These are phyloP conservation scores for Antarctomyces pellizariae DNA, from an alignment of 495 filamentous ascomycete species.

Conservation along the genomic window DNA sequence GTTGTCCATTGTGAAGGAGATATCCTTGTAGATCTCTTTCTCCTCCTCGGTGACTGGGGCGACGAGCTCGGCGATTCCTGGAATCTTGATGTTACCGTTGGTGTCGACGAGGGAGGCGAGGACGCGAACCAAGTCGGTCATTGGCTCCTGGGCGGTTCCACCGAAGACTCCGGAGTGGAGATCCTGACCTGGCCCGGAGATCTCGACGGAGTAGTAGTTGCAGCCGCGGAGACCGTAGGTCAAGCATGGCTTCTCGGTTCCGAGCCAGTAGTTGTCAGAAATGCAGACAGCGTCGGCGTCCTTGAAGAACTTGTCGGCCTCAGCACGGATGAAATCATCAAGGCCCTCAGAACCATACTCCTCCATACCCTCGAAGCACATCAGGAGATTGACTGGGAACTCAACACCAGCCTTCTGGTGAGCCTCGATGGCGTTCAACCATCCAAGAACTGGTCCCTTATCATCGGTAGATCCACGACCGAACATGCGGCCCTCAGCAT, in stretches of 20 bases:
- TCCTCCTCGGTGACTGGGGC: constrained; percentile 72
- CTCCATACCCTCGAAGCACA: constrained; percentile 99
- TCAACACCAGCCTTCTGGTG: constrained; percentile 87
- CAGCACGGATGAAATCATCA: constrained; percentile 76
- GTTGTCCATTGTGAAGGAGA: constrained; percentile 88
- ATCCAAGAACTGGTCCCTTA: constrained; percentile 93
- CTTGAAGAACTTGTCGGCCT: constrained; percentile 79
- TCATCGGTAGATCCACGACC: constrained; percentile 93
- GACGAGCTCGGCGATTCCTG: constrained; percentile 76
- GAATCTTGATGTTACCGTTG: constrained; percentile 71
- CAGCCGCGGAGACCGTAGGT: constrained; percentile 95
- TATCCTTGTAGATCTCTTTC: constrained; percentile 56
- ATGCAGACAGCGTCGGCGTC: constrained; percentile 95
- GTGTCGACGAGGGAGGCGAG: constrained; percentile 67
- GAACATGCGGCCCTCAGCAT: constrained; percentile 79
- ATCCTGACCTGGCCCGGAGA: constrained; percentile 78
- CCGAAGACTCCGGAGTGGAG: constrained; percentile 94
- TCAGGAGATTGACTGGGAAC: constrained; percentile 90
- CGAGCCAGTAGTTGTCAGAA: constrained; percentile 99
- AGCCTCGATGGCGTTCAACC: constrained; percentile 94
- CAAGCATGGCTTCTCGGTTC: constrained; percentile 89
- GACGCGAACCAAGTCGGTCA: constrained; percentile 80
- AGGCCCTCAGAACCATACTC: constrained; percentile 95
- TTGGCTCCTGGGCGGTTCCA: constrained; percentile 86
- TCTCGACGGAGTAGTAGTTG: constrained; percentile 82